Conservation (phyloP, 2,329 filamentous ascomycete species). For the Penicillium olsonii region DNA sequence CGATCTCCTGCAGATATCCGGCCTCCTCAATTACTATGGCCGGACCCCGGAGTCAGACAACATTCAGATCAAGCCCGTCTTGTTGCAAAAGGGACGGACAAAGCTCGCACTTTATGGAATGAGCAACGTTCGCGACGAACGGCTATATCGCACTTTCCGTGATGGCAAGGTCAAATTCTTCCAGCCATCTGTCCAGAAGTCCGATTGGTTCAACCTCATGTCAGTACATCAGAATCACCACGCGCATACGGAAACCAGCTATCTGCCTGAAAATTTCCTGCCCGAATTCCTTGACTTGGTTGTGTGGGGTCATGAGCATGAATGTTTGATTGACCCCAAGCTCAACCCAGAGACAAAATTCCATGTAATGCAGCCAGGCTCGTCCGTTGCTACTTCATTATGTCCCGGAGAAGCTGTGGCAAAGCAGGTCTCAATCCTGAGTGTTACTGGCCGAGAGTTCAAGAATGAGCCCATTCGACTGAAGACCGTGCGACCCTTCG, state of each 20-base stretch:
- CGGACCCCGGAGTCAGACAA: constrained; percentile 90
- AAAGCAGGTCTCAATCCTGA: constrained; percentile 88
- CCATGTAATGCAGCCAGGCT: constrained; percentile 95
- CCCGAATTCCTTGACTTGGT: constrained; percentile 90
- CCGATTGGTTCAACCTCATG: constrained; percentile 95
- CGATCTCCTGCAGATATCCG: constrained; percentile 86
- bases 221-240: constrained; percentile 96
- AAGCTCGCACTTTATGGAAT: constrained; percentile 92
- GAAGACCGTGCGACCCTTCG: constrained; percentile 87
- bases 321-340: constrained; percentile 84
- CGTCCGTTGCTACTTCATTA: constrained; percentile 90
- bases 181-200: constrained; percentile 73
- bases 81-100: constrained; percentile 89
- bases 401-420: constrained; percentile 85
- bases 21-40: constrained; percentile 93
- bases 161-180: constrained; percentile 95
- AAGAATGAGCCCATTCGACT: constrained; percentile 76
- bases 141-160: constrained; percentile 88
- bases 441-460: constrained; percentile 79
- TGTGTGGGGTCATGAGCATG: constrained; percentile 97
- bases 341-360: constrained; percentile 87
- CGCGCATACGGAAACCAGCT: constrained; percentile 88
- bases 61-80: constrained; percentile 84
- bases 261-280: constrained; percentile 88
- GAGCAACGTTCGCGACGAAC: constrained; percentile 94